These are phyloP conservation scores for Trichoderma atrobrunneum DNA, from an alignment of 2,329 filamentous ascomycete species.

Conservation along the genomic window DNA sequence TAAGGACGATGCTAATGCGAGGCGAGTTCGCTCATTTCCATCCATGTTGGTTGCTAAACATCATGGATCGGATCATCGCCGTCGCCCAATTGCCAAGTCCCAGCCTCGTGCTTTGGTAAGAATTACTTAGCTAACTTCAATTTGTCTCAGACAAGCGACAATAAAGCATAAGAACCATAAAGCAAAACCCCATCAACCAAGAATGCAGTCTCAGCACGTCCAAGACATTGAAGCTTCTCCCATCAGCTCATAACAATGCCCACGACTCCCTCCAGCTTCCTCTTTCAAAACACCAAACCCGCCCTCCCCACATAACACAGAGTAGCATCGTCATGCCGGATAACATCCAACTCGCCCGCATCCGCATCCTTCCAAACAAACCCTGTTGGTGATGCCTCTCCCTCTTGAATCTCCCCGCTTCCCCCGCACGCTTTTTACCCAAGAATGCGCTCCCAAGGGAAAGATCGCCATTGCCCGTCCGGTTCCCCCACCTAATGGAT, in stretches of 20 bases:
- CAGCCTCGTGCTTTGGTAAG: background rate
- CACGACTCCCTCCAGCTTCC: conserved; percentile 5
- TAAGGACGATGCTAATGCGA: background rate
- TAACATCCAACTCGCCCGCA: conserved; percentile 6
- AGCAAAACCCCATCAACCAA: background rate
- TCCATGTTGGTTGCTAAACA: background rate
- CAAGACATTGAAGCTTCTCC: background rate
- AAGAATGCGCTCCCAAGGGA: background rate
- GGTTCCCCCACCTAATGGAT: conserved; percentile 8
- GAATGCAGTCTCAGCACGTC: background rate
- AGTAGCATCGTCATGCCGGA: background rate
- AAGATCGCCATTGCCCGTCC: conserved; percentile 1
- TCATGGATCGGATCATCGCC: background rate
- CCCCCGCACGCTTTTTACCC: conserved; percentile 16
- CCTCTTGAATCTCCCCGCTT: conserved; percentile 2
- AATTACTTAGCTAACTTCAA: background rate
- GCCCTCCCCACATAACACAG: background rate
- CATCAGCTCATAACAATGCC: background rate
- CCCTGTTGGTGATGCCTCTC: conserved; percentile 2
- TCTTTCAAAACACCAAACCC: conserved; percentile 6
- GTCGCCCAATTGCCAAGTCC: background rate
- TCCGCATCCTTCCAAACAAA: background rate
- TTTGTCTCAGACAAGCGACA: background rate
- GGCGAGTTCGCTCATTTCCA: background rate
- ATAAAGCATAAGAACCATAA: background rate